Percentiles rank a stretch among this genome's conserved stretches.
Evolutionary conservation across 352 stramenopile genomes (phyloP).

Genomic region (Paralagenidium karlingii): DNA sequence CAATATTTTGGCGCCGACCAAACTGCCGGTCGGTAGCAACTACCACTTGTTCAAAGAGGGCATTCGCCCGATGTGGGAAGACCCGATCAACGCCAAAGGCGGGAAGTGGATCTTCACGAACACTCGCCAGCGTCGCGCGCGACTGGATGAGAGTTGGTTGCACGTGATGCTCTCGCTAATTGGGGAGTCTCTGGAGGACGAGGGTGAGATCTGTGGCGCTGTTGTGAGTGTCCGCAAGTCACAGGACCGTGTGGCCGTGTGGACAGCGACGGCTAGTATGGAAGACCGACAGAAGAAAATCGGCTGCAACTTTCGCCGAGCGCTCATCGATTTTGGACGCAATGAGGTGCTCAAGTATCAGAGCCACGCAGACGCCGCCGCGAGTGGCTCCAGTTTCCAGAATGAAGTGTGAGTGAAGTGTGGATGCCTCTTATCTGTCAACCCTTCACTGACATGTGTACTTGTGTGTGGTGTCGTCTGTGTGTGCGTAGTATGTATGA

Average conservation of each 20-base stretch:
- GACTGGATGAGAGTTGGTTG: slow-evolving; percentile 93
- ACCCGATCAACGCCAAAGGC: slow-evolving; percentile 88
- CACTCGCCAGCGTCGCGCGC: slow-evolving; percentile 84
- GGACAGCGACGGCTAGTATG: slow-evolving; percentile 75
- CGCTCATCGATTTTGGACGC: slow-evolving; percentile 74
- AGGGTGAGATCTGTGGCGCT: slow-evolving; percentile 90
- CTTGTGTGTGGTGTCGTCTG: too few relatives aligned
- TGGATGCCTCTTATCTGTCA: too few relatives aligned
- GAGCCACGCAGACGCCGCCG: slow-evolving; percentile 74
- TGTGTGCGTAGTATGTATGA: too few relatives aligned
- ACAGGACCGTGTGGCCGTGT: slow-evolving; percentile 94
- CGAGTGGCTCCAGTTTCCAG: slow-evolving; percentile 83
- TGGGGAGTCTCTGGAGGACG: slow-evolving; percentile 91
- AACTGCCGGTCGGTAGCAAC: slow-evolving; percentile 88
- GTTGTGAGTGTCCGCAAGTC: slow-evolving; percentile 93
- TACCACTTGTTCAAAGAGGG: slow-evolving; percentile 97
- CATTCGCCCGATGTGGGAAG: slow-evolving; percentile 96
- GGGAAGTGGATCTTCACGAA: slow-evolving; percentile 97
- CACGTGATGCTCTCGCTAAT: slow-evolving; percentile 93
- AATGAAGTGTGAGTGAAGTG: slow-evolving; percentile 89
- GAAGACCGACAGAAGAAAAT: slow-evolving; percentile 70
- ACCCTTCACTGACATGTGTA: too few relatives aligned
- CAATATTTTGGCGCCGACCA: slow-evolving; percentile 86
- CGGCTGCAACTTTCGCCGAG: slow-evolving; percentile 64
- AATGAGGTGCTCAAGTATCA: slow-evolving; percentile 85